Conservation (phyloP, 2,329 filamentous ascomycete species). For the Trichoderma sp. region DNA sequence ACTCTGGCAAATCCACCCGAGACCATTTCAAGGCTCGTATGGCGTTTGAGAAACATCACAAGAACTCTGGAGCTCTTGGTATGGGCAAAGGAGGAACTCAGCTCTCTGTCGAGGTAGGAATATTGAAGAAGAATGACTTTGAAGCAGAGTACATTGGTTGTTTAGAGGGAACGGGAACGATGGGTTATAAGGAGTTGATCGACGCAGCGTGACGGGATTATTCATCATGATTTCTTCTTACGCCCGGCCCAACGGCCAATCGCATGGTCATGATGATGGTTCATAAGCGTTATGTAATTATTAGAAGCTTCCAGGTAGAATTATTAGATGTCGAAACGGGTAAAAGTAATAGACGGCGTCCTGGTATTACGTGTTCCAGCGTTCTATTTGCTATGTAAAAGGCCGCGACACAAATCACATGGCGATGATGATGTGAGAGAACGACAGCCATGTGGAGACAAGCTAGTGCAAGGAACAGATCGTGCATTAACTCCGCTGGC, state of each 20-base stretch:
- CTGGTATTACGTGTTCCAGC: not conserved
- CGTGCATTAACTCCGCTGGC: constrained; percentile 13
- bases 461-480: constrained; percentile 5
- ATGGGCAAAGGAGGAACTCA: not conserved
- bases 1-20: not conserved
- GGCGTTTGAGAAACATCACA: not conserved
- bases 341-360: not conserved
- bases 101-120: not conserved
- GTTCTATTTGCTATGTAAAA: no score
- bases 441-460: constrained; percentile 2
- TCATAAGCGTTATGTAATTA: not conserved
- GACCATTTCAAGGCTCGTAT: not conserved
- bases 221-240: not conserved
- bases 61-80: not conserved
- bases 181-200: not conserved
- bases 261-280: not conserved
- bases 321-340: not conserved
- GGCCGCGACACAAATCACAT: not conserved
- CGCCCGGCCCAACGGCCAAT: not conserved
- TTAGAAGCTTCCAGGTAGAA: not conserved
- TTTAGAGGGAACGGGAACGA: not conserved
- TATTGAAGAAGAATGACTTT: not conserved
- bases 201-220: not conserved
- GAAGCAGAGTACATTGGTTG: constrained; percentile 1
- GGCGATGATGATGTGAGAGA: not conserved